Conservation (phyloP, 345 rosid species). For the Acer saccharum region DNA sequence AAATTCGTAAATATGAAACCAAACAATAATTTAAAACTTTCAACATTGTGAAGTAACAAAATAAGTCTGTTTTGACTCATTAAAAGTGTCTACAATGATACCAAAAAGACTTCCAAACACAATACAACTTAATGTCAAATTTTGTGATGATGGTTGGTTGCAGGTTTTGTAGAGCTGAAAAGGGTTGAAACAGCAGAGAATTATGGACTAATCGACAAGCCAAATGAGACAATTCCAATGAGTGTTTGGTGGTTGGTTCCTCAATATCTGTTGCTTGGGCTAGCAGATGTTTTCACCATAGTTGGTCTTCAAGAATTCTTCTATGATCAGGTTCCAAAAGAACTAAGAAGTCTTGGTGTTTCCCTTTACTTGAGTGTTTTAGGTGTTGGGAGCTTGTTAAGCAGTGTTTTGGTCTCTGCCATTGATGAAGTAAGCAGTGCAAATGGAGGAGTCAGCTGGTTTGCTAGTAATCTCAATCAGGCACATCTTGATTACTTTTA, state of each 20-base stretch:
- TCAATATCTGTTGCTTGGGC: conserved; percentile 34
- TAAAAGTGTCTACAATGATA: no score
- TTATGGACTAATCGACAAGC: conserved; percentile 26
- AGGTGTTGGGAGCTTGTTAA: conserved; percentile 31
- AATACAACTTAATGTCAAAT: no score
- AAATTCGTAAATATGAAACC: no score
- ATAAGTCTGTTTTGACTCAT: background rate
- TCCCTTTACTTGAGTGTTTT: conserved; percentile 33
- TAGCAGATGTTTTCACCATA: conserved; percentile 33
- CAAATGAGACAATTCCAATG: conserved; percentile 30
- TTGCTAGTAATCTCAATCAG: conserved; percentile 30
- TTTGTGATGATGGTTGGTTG: background rate
- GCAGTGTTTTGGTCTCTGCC: conserved; percentile 29
- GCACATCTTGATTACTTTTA: conserved; percentile 42
- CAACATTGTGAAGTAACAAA: no score
- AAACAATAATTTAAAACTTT: background rate
- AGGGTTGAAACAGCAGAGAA: conserved; percentile 27
- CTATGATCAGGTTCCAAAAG: conserved; percentile 37
- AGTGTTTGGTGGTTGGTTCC: conserved; percentile 39
- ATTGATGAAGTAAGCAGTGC: conserved; percentile 15
- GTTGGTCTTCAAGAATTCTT: conserved; percentile 43
- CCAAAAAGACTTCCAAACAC: no score
- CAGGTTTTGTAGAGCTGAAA: conserved; percentile 29
- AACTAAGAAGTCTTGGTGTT: conserved; percentile 32
- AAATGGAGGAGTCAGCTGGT: conserved; percentile 27